Percentiles rank a stretch among this genome's conserved stretches.
phyloP scores from a whole-genome alignment of 495 filamentous ascomycete genomes.

The Parachaetomium inaequale region DNA sequence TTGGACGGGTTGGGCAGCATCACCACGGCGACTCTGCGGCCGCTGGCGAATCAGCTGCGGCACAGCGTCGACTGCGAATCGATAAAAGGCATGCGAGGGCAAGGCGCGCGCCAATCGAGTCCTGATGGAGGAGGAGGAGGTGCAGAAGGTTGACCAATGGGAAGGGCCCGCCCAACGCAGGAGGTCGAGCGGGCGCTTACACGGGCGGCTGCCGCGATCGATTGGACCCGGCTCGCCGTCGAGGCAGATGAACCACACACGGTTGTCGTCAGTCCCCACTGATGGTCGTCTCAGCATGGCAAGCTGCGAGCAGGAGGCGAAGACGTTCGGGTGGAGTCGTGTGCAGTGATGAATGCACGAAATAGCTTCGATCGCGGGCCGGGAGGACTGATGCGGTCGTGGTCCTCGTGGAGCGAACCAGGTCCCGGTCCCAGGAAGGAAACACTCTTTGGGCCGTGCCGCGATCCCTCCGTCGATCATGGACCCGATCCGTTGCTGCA shows the following conservation, averaged over 20 bases:
- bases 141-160: constrained; percentile 29
- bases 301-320: background rate
- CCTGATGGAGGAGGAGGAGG: constrained; percentile 15
- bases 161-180: constrained; percentile 15
- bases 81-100: constrained; percentile 28
- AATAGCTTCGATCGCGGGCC: constrained; percentile 4
- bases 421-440: background rate
- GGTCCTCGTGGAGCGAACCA: background rate
- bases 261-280: constrained; percentile 2
- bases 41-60: constrained; percentile 28
- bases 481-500: constrained; percentile 15
- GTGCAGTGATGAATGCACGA: background rate
- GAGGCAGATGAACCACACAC: constrained; percentile 22
- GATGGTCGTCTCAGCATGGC: background rate
- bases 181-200: constrained; percentile 34
- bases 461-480: constrained; percentile 7
- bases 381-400: background rate
- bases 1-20: constrained; percentile 23
- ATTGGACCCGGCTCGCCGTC: constrained; percentile 25
- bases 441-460: background rate
- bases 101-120: constrained; percentile 37
- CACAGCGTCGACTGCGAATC: constrained; percentile 17
- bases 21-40: constrained; percentile 16
- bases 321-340: background rate
- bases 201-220: constrained; percentile 22